Evolutionary conservation across 2,329 filamentous ascomycete species (phyloP).

Genomic region (Calonectria leucothoes): DNA sequence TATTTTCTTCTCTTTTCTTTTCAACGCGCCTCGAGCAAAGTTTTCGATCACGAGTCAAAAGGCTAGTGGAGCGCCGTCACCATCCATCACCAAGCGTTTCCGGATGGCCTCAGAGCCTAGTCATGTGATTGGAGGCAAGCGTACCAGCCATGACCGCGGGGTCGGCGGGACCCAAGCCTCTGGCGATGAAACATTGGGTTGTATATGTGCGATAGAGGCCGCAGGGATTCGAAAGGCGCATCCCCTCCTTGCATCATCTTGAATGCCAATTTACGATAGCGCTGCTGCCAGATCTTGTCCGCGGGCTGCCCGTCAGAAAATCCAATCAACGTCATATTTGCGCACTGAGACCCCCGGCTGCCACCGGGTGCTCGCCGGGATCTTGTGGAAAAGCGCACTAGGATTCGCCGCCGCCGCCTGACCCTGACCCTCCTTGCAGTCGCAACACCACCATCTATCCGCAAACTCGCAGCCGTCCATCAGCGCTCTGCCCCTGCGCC

Average conservation of each 20-base stretch:
- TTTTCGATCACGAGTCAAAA: constrained; percentile 39
- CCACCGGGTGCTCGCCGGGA: constrained; percentile 37
- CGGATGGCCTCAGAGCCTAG: constrained; percentile 18
- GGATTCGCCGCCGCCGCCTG: constrained; percentile 27
- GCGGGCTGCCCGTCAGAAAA: not conserved
- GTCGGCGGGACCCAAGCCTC: constrained; percentile 11
- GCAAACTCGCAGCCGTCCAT: constrained; percentile 18
- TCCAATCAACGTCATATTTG: constrained; percentile 33
- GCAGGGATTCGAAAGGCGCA: not conserved
- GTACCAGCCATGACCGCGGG: constrained; percentile 5
- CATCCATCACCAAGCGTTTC: constrained; percentile 22
- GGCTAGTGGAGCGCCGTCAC: constrained; percentile 35
- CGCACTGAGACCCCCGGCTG: constrained; percentile 34
- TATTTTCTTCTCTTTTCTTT: not conserved
- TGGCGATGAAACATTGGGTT: constrained; percentile 13
- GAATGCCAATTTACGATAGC: not conserved
- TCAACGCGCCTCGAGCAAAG: constrained; percentile 31
- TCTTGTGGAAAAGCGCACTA: constrained; percentile 36
- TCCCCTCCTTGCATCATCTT: constrained; percentile 1
- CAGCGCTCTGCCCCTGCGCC: constrained; percentile 16
- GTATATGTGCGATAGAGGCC: not conserved
- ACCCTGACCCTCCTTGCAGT: constrained; percentile 26
- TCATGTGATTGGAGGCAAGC: constrained; percentile 37
- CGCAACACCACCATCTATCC: constrained; percentile 35
- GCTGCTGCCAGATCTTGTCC: not conserved